phyloP scores from a whole-genome alignment of 176 grass and related monocot species.

The Dactylis glomerata region DNA sequence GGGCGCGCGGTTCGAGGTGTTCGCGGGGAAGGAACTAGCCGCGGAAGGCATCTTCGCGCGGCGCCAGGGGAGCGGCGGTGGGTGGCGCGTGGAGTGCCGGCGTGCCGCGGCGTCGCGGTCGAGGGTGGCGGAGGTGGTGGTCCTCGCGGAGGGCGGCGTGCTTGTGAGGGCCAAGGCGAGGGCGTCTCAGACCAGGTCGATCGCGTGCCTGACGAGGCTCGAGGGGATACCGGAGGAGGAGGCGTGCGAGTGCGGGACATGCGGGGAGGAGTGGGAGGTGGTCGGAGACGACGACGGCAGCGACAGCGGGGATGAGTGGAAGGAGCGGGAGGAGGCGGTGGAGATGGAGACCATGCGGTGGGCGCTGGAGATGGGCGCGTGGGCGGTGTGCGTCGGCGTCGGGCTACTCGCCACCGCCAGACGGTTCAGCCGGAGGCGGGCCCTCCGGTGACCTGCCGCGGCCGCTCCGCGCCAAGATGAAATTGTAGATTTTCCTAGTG shows the following conservation, averaged over 20 bases:
- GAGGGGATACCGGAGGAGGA: slow-evolving; percentile 56
- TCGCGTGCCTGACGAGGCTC: slow-evolving; percentile 15
- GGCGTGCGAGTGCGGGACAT: slow-evolving; percentile 10
- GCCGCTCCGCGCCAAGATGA: neutral
- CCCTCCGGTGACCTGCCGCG: slow-evolving; percentile 11
- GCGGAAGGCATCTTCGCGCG: slow-evolving; percentile 35
- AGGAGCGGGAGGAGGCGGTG: neutral
- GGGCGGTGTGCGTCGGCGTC: slow-evolving; percentile 55
- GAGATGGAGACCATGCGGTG: slow-evolving; percentile 42
- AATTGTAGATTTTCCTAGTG: neutral
- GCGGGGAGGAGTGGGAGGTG: slow-evolving; percentile 38
- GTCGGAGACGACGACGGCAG: neutral
- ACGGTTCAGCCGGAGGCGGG: slow-evolving; percentile 7
- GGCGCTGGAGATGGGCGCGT: slow-evolving; percentile 64
- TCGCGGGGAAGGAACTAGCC: slow-evolving; percentile 14
- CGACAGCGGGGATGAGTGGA: neutral
- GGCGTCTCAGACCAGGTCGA: neutral
- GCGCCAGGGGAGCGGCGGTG: neutral
- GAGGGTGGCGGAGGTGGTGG: slow-evolving; percentile 30
- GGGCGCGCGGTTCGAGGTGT: slow-evolving; percentile 56
- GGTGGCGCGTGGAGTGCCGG: slow-evolving; percentile 27
- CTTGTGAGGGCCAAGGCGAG: slow-evolving; percentile 27
- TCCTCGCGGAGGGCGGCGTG: slow-evolving; percentile 30
- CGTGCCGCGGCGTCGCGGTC: no score
- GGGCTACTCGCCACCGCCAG: slow-evolving; percentile 45